Conservation (phyloP, 1,284 basidiomycete species). For the Amylostereum chailletii region DNA sequence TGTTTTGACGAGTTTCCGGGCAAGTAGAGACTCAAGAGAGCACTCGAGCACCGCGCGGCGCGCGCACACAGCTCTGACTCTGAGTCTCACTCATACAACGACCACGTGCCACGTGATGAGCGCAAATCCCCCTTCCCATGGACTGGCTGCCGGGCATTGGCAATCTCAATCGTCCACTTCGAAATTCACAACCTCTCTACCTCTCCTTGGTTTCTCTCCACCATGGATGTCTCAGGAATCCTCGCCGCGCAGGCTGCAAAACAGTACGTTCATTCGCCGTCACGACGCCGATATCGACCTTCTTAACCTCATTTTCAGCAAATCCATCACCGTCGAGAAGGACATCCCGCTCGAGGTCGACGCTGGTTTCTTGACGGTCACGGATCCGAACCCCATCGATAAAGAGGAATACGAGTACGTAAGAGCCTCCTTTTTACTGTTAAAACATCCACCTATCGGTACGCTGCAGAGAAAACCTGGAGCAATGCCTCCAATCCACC, state of each 20-base stretch:
- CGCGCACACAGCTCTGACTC: too few relatives aligned
- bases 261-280: conserved; percentile 32
- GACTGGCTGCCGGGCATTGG: too few relatives aligned
- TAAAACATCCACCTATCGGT: not conserved
- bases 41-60: too few relatives aligned
- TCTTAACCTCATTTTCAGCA: conserved; percentile 29
- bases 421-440: not conserved
- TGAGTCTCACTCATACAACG: too few relatives aligned
- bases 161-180: too few relatives aligned
- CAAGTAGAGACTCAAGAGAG: too few relatives aligned
- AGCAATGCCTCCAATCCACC: conserved; percentile 72
- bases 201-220: not conserved
- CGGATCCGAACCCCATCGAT: conserved; percentile 84
- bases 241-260: conserved; percentile 62
- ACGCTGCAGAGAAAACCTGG: conserved; percentile 55
- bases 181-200: not conserved
- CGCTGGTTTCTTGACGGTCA: conserved; percentile 75
- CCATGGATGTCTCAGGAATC: conserved; percentile 76
- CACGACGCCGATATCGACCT: not conserved
- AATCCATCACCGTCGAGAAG: conserved; percentile 65
- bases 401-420: conserved; percentile 69
- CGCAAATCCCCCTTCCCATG: too few relatives aligned
- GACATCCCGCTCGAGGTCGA: conserved; percentile 80
- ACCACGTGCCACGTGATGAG: too few relatives aligned
- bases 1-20: too few relatives aligned